These are phyloP conservation scores for Phytophthora brassicae DNA, from an alignment of 352 stramenopile genomes.

Conservation along the genomic window DNA sequence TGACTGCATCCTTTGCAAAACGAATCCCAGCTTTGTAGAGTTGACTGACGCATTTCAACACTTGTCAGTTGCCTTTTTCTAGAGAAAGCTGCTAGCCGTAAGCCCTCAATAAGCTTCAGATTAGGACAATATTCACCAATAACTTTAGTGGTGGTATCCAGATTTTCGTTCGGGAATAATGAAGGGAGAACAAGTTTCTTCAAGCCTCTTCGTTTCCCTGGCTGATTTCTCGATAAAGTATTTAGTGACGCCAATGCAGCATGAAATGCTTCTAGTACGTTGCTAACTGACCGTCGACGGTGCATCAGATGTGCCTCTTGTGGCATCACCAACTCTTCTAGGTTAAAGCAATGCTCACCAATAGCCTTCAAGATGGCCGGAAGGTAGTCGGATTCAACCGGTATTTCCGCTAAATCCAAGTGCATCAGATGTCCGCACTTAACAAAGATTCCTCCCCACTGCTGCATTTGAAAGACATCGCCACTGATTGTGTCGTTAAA, in stretches of 20 bases:
- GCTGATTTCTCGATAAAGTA: not conserved
- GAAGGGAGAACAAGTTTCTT: slow-evolving; percentile 32
- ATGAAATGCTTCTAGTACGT: slow-evolving; percentile 15
- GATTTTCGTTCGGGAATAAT: slow-evolving; percentile 35
- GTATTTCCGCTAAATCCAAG: slow-evolving; percentile 14
- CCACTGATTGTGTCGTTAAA: not conserved
- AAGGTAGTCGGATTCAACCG: slow-evolving; percentile 16
- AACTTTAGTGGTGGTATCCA: slow-evolving; percentile 17
- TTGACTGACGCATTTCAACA: slow-evolving; percentile 28
- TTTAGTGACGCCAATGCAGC: slow-evolving; percentile 2
- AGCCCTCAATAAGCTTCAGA: slow-evolving; percentile 27
- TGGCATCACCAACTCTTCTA: slow-evolving; percentile 23
- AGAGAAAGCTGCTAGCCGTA: slow-evolving; percentile 31
- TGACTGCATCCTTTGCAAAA: slow-evolving; percentile 33
- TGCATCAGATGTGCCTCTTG: slow-evolving; percentile 16
- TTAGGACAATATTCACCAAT: slow-evolving; percentile 25
- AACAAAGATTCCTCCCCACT: slow-evolving; percentile 9
- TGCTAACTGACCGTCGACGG: slow-evolving; percentile 1
- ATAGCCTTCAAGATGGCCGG: slow-evolving; percentile 10
- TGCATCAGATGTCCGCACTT: slow-evolving; percentile 6
- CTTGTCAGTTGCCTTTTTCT: slow-evolving; percentile 26
- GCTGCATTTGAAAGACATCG: not conserved
- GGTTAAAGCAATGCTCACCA: slow-evolving; percentile 7
- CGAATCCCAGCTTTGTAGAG: slow-evolving; percentile 25
- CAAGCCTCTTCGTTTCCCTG: slow-evolving; percentile 13